Evolutionary conservation across 202 grass and related monocot genomes (phyloP).

Genomic region (Cymbopogon flexuosus): DNA sequence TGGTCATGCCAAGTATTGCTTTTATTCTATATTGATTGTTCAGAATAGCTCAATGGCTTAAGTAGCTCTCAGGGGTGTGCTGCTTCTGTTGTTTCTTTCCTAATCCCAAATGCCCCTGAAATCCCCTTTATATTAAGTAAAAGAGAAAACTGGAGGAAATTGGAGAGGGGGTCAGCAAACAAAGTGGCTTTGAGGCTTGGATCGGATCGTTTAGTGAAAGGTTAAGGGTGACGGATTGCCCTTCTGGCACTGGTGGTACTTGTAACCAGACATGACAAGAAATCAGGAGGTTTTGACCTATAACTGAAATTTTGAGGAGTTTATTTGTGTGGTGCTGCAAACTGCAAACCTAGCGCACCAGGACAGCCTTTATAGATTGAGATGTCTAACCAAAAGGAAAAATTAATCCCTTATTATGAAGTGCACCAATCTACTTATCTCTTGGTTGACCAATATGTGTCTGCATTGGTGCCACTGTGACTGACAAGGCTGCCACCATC

Average conservation of each 20-base stretch:
- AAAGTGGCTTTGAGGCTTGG: not conserved
- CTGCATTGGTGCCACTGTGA: not conserved
- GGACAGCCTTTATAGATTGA: not conserved
- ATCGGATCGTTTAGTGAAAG: not conserved
- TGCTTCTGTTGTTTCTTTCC: not conserved
- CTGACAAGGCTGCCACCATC: not conserved
- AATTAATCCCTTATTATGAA: not conserved
- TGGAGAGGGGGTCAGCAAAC: not conserved
- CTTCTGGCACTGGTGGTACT: not conserved
- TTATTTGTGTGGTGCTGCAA: not conserved
- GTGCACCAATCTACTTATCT: not conserved
- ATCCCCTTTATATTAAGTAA: not conserved
- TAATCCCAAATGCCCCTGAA: not conserved
- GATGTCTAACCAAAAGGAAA: not conserved
- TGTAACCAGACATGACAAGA: not conserved
- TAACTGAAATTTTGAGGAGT: not conserved
- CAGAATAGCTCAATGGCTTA: not conserved
- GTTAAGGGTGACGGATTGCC: too few relatives aligned
- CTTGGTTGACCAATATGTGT: not conserved
- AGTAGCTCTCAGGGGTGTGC: not conserved
- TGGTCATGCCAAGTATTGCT: not conserved
- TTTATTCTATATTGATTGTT: not conserved
- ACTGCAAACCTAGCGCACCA: not conserved
- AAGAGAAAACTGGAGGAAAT: not conserved
- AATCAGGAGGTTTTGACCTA: not conserved